Percentiles rank a stretch among this genome's conserved stretches.
These are phyloP conservation scores for Gossypium stocksii DNA, from an alignment of 345 rosid genomes.

Conservation along the genomic window DNA sequence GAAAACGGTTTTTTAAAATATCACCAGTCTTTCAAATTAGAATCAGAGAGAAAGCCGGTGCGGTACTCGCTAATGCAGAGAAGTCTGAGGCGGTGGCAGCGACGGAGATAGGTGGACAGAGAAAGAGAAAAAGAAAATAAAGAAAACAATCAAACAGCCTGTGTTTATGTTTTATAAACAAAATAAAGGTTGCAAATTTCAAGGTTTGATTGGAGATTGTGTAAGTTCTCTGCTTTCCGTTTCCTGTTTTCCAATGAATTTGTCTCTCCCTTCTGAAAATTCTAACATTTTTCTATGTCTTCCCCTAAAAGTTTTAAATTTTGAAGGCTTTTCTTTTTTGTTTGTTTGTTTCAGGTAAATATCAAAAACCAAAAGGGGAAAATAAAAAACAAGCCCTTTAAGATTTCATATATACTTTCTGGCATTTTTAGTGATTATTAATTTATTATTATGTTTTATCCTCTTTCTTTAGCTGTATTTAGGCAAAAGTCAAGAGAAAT, in stretches of 20 bases:
- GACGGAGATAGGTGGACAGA: not conserved
- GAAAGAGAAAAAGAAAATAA: not conserved
- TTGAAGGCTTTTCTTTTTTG: not conserved
- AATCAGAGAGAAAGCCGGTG: not conserved
- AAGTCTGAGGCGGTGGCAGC: slow-evolving; percentile 6
- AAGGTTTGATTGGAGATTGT: not conserved
- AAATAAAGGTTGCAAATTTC: not conserved
- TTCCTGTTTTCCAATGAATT: not conserved
- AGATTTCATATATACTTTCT: not conserved
- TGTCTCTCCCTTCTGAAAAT: not conserved
- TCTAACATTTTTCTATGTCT: not conserved
- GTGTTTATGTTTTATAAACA: not conserved
- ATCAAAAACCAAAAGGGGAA: not conserved
- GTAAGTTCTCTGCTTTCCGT: not conserved
- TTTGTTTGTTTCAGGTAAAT: not conserved
- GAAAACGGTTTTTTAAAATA: not conserved
- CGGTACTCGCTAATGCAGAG: not conserved
- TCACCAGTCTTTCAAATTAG: not conserved
- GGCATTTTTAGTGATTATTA: not conserved
- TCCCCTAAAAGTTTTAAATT: not conserved
- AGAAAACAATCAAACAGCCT: not conserved
- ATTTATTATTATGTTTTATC: not conserved
- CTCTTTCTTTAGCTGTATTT: not conserved
- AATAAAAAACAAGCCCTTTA: not conserved
- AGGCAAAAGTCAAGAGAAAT: slow-evolving; percentile 18